Evolutionary conservation across 805 yeast genomes (phyloP).

Genomic region (Kregervanrija delftensis): DNA sequence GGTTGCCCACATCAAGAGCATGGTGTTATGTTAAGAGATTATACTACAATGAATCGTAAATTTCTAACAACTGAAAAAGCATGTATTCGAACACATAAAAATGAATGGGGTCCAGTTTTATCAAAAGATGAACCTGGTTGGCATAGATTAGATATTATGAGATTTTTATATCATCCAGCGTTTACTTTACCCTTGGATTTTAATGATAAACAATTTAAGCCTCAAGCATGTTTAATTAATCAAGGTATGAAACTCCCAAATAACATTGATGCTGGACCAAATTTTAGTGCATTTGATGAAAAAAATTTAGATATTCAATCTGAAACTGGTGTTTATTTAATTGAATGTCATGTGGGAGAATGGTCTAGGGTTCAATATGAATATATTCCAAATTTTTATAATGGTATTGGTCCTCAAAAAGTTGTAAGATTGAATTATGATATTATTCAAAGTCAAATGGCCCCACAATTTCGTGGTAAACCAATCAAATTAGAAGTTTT

Average conservation of each 20-base stretch:
- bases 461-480: constrained; percentile 27
- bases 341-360: constrained; percentile 65
- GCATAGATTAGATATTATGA: constrained; percentile 73
- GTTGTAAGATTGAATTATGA: constrained; percentile 43
- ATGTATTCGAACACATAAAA: constrained; percentile 44
- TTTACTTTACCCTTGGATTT: constrained; percentile 66
- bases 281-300: constrained; percentile 38
- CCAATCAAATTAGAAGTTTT: constrained; percentile 47
- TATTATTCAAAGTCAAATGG: constrained; percentile 34
- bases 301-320: constrained; percentile 43
- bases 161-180: constrained; percentile 77
- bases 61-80: constrained; percentile 66
- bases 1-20: constrained; percentile 89
- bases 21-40: constrained; percentile 90
- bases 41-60: constrained; percentile 70
- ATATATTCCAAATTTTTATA: constrained; percentile 46
- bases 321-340: constrained; percentile 60
- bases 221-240: constrained; percentile 21
- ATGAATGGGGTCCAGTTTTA: constrained; percentile 42
- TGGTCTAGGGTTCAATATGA: constrained; percentile 54
- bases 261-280: constrained; percentile 34
- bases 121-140: constrained; percentile 74
- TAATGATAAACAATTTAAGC: constrained; percentile 34
- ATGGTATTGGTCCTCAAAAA: constrained; percentile 56
- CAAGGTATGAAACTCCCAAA: constrained; percentile 27